Conservation (phyloP, 1,139 yeast genomes). For the Scheffersomyces cryptocercus region DNA sequence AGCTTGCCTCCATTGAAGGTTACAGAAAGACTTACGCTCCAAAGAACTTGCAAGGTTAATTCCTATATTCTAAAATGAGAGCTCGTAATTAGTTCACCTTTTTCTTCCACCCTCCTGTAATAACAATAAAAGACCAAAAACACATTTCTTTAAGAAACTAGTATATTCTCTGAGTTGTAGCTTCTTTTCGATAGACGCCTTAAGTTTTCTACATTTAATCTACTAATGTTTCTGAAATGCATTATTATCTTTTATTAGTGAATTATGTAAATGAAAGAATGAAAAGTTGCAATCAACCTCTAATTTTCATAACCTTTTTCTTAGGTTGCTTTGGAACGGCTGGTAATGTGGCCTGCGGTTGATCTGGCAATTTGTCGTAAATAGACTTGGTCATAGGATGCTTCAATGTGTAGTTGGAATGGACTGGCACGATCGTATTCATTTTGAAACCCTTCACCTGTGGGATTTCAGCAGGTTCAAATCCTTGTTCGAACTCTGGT, state of each 20-base stretch:
- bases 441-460: slow-evolving; percentile 80
- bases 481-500: slow-evolving; percentile 52
- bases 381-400: slow-evolving; percentile 80
- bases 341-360: slow-evolving; percentile 26
- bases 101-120: too few species aligned
- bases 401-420: slow-evolving; percentile 74
- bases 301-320: slow-evolving; percentile 51
- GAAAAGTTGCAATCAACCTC: slow-evolving; percentile 27
- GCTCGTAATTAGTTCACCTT: too few species aligned
- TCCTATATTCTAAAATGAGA: too few species aligned
- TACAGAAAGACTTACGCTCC: slow-evolving; percentile 60
- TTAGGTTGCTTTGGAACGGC: slow-evolving; percentile 52
- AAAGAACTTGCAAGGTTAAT: slow-evolving; percentile 9
- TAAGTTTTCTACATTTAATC: too few species aligned
- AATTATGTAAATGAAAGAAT: too few species aligned
- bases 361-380: slow-evolving; percentile 57
- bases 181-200: too few species aligned
- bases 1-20: slow-evolving; percentile 55
- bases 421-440: slow-evolving; percentile 84
- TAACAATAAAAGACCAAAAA: too few species aligned
- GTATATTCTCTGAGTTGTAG: too few species aligned
- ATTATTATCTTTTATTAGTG: too few species aligned
- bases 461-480: slow-evolving; percentile 66
- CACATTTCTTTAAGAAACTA: too few species aligned
- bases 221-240: too few species aligned